Percentiles rank a stretch among this genome's conserved stretches.
These are phyloP conservation scores for Hypoxylon sp. DNA, from an alignment of 2,329 filamentous ascomycete genomes.

Conservation along the genomic window DNA sequence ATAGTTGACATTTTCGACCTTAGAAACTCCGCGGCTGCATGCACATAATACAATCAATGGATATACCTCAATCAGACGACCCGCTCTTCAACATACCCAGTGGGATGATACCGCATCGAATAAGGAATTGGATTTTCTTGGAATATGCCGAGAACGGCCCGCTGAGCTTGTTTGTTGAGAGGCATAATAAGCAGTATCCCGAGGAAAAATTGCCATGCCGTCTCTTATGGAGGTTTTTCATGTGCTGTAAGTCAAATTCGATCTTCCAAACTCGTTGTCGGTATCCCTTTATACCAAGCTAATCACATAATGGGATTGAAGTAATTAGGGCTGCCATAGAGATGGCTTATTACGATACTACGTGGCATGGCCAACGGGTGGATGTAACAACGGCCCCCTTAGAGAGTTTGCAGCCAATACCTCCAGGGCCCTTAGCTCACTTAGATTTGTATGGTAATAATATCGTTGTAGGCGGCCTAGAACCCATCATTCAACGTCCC, in stretches of 20 bases:
- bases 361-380: neutral
- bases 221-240: slow-evolving; percentile 30
- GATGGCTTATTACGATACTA: slow-evolving; percentile 27
- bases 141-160: slow-evolving; percentile 26
- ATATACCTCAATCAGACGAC: slow-evolving; percentile 7
- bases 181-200: slow-evolving; percentile 3
- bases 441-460: slow-evolving; percentile 10
- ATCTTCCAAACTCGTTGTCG: too few species aligned
- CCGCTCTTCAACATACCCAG: slow-evolving; percentile 5
- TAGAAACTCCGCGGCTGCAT: slow-evolving; percentile 20
- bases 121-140: slow-evolving; percentile 25
- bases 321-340: slow-evolving; percentile 23
- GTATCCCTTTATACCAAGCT: neutral
- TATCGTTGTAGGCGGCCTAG: slow-evolving; percentile 1
- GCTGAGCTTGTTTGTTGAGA: neutral
- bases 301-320: neutral
- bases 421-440: slow-evolving; percentile 15
- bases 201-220: slow-evolving; percentile 14
- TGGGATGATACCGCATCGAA: slow-evolving; percentile 8
- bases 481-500: neutral
- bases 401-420: neutral
- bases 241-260: slow-evolving; percentile 30
- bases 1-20: neutral
- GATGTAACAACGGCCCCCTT: neutral
- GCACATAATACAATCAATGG: slow-evolving; percentile 25